A percentile compares a stretch with the other conserved stretches of the same genome.
These are phyloP conservation scores for Chytridium lagenaria DNA, from an alignment of 371 early-diverging fungal genomes.

Conservation along the genomic window DNA sequence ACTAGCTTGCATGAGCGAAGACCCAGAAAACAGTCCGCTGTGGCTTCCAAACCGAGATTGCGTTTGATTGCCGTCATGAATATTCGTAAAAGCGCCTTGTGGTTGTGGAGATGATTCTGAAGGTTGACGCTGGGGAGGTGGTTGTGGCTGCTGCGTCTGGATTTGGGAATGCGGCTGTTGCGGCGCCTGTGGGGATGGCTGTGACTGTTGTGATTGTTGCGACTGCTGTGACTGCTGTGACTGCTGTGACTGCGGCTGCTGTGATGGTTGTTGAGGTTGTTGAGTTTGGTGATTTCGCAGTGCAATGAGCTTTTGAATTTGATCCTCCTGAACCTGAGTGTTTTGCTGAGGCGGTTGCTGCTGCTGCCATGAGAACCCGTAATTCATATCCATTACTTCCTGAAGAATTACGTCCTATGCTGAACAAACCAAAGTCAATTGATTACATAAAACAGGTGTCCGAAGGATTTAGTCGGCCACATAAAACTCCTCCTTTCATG, in stretches of 20 bases:
- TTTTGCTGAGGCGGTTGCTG: background rate
- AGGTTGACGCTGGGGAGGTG: background rate
- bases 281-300: background rate
- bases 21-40: background rate
- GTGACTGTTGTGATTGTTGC: slow-evolving; percentile 1
- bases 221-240: background rate
- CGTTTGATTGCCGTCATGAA: too few relatives aligned
- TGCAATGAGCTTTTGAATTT: background rate
- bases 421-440: too few relatives aligned
- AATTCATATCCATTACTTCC: background rate
- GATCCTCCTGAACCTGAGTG: background rate
- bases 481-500: too few relatives aligned
- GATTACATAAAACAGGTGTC: too few relatives aligned
- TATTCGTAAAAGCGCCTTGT: background rate
- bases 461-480: too few relatives aligned
- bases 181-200: background rate
- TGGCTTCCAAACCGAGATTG: too few relatives aligned
- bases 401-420: too few relatives aligned
- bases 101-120: background rate
- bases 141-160: background rate
- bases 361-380: background rate
- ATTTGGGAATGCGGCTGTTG: background rate
- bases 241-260: background rate
- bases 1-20: background rate
- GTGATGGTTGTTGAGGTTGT: background rate